Evolutionary conservation across 2,329 filamentous ascomycete species (phyloP).

Genomic region (Clonostachys byssicola): DNA sequence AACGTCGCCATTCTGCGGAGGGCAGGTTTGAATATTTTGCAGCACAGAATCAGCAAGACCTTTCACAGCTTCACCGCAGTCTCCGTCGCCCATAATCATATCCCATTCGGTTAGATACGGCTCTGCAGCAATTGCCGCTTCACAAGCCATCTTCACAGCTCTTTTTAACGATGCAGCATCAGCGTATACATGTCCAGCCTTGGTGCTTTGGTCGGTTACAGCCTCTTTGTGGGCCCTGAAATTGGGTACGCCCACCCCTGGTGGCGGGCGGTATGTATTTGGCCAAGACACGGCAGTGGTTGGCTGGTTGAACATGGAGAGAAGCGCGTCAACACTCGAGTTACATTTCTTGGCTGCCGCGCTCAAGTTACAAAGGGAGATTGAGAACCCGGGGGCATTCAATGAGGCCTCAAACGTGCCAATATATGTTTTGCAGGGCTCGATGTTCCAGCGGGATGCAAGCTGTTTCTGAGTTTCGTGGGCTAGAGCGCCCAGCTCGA

Average conservation of each 20-base stretch:
- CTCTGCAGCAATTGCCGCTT: conserved; percentile 25
- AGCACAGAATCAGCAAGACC: conserved; percentile 17
- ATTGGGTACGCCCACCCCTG: too few species aligned
- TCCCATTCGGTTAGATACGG: conserved; percentile 23
- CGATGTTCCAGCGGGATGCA: conserved; percentile 12
- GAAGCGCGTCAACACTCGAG: conserved; percentile 24
- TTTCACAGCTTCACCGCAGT: conserved; percentile 21
- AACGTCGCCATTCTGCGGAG: conserved; percentile 19
- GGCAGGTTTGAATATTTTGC: conserved; percentile 16
- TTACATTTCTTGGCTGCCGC: conserved; percentile 16
- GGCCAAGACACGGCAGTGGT: conserved; percentile 49
- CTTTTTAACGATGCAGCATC: conserved; percentile 13
- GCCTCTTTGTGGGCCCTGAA: neutral
- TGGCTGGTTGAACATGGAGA: conserved; percentile 40
- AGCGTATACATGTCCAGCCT: conserved; percentile 15
- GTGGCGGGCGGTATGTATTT: conserved; percentile 13
- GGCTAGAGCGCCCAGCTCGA: conserved; percentile 51
- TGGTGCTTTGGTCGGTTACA: conserved; percentile 15
- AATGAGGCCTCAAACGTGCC: conserved; percentile 44
- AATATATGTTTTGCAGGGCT: conserved; percentile 30
- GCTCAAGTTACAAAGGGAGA: conserved; percentile 47
- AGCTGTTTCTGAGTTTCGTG: conserved; percentile 45
- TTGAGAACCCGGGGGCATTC: conserved; percentile 51
- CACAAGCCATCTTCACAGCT: conserved; percentile 16
- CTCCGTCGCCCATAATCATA: conserved; percentile 20